Evolutionary conservation across 1,139 yeast species (phyloP), one percentile per base, ranked within the genome.

Genomic region (Candida smagusa): DNA sequence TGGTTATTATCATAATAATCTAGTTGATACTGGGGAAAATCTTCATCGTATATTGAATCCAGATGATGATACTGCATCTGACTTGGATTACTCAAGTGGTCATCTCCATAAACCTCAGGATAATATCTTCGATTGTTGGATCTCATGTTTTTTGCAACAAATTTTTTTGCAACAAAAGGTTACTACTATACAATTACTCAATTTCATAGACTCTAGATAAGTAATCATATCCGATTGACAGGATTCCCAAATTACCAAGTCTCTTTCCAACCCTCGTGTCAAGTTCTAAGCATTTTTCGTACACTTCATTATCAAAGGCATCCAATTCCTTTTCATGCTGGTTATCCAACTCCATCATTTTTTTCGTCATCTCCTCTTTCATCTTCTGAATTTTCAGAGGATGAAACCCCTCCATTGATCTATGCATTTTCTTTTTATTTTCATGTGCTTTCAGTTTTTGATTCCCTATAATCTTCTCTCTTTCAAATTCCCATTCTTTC

Each of bases 161-260:
- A 16, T 4, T 16, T 16, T n/a, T 16, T 16, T 16, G 19, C 19
- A 16, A 16, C 19, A 16, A 16, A 16, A 16, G 5, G 19, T 16
- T 16, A 16, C 19, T 4, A 16, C 19, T 16, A 16, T 16, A 16
- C 19, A 16, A 16, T 16, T 16, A 16, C 5, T 4, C 19, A 16
- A 16, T 16, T 16, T 16, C 19, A 16, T 16, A 16, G 19, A 16
- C 19, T 16, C 5, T 16, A 5, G 19, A 16, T 16, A 16, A 5
- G 19, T 16, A 16, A 5, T 44, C 47, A 6, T 57, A 46, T 28
- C 43, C 42, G 34, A 59, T 61, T 34, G 58, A 63, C 3, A 68
- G 69, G 1, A 62, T 43, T 8, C 52, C 46, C 39, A 54, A 43
- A 9, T 40, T 43, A 12, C 36, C 34, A 9, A 64, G 42, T 29